A percentile compares a stretch with the other conserved stretches of the same genome.
These are phyloP conservation scores for Amanita molliuscula DNA, from an alignment of 768 basidiomycete species.

Conservation along the genomic window DNA sequence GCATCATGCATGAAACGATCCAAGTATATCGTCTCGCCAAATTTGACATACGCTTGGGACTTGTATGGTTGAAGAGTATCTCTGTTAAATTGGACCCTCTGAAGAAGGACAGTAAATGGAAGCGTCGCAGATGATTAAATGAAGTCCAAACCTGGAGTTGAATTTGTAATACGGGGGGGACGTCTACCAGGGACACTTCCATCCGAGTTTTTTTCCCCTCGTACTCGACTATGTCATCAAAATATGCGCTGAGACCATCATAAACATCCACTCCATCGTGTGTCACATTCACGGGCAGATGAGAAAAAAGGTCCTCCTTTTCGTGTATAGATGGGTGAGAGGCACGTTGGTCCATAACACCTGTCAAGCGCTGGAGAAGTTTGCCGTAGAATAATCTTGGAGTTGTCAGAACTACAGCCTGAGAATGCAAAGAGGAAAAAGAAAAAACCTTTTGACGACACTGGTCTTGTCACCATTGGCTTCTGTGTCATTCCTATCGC, in stretches of 20 bases:
- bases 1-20: constrained; percentile 85
- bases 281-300: constrained; percentile 87
- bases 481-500: constrained; percentile 31
- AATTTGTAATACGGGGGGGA: constrained; percentile 88
- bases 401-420: background rate
- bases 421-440: constrained; percentile 16
- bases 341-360: constrained; percentile 20
- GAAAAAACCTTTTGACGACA: constrained; percentile 67
- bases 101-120: constrained; percentile 9
- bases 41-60: constrained; percentile 91
- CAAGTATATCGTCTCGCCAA: constrained; percentile 78
- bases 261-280: constrained; percentile 88
- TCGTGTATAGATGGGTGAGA: constrained; percentile 58
- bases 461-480: constrained; percentile 51
- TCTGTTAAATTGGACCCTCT: constrained; percentile 93
- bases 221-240: constrained; percentile 81
- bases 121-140: background rate
- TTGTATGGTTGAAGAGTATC: constrained; percentile 89
- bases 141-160: constrained; percentile 72
- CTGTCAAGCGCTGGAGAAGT: constrained; percentile 46
- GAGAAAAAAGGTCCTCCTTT: constrained; percentile 89
- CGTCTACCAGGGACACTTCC: constrained; percentile 77
- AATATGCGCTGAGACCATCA: constrained; percentile 86
- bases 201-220: constrained; percentile 81
- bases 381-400: constrained; percentile 77